These are phyloP conservation scores for Trichocladium uniseriatum DNA, from an alignment of 495 filamentous ascomycete genomes.

Conservation along the genomic window DNA sequence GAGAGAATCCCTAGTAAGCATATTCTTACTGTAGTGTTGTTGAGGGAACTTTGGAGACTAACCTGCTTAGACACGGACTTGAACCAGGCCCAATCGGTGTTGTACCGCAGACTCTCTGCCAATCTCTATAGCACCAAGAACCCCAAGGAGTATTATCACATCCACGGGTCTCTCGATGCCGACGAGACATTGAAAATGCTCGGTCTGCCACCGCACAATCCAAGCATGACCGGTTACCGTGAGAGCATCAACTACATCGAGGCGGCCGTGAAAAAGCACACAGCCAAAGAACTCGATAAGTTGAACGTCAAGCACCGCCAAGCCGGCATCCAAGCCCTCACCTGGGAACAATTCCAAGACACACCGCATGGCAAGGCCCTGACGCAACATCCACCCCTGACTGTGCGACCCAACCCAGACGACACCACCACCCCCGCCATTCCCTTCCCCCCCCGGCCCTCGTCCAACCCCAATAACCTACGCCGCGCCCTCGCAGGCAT, in stretches of 20 bases:
- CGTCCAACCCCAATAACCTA: constrained; percentile 26
- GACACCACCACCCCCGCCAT: constrained; percentile 32
- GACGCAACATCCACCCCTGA: constrained; percentile 19
- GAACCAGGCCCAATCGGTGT: constrained; percentile 57
- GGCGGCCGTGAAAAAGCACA: constrained; percentile 52
- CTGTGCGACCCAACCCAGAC: constrained; percentile 6
- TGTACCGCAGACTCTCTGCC: constrained; percentile 65
- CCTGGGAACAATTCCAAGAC: constrained; percentile 53
- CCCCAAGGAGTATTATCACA: constrained; percentile 60
- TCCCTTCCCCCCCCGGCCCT: constrained; percentile 38
- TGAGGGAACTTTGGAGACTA: constrained; percentile 17
- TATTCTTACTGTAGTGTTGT: neutral
- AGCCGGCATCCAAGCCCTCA: constrained; percentile 57
- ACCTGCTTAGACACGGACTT: constrained; percentile 55
- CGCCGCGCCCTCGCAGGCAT: constrained; percentile 43
- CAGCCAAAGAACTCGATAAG: constrained; percentile 51
- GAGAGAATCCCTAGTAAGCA: constrained; percentile 52
- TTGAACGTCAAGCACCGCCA: constrained; percentile 54
- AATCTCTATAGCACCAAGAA: constrained; percentile 65
- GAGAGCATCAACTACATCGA: constrained; percentile 61
- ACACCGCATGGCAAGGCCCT: constrained; percentile 47
- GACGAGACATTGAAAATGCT: constrained; percentile 61
- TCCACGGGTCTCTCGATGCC: constrained; percentile 69
- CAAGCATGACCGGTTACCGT: constrained; percentile 56
- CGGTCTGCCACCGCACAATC: constrained; percentile 52